Conservation (phyloP, 148 eudicot genomes). For the Linanthus parryae region DNA sequence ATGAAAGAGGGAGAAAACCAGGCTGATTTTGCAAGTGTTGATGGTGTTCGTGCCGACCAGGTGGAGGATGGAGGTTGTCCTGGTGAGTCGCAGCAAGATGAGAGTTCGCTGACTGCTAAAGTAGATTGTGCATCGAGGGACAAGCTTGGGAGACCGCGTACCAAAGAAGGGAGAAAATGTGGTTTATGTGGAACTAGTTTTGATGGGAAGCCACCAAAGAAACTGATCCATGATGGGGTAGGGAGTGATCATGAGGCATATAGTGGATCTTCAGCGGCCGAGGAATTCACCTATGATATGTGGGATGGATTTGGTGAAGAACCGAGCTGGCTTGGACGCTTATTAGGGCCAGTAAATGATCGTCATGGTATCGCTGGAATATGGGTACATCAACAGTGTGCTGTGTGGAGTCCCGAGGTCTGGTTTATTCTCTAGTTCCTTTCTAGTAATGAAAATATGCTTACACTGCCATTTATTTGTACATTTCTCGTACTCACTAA, state of each 20-base stretch:
- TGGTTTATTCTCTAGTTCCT: conserved; percentile 13
- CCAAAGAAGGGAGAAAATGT: conserved; percentile 80
- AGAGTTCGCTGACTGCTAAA: conserved; percentile 23
- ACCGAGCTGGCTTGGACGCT: conserved; percentile 90
- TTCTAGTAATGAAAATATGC: no score
- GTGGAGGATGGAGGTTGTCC: conserved; percentile 19
- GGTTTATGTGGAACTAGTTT: conserved; percentile 87
- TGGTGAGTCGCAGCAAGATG: conserved; percentile 25
- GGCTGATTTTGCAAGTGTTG: conserved; percentile 17
- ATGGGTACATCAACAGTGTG: conserved; percentile 98
- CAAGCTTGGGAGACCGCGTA: conserved; percentile 26
- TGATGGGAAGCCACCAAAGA: conserved; percentile 92
- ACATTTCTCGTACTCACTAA: no score
- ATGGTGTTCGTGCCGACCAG: conserved; percentile 14
- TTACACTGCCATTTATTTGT: no score
- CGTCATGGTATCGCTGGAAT: conserved; percentile 92
- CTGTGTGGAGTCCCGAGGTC: conserved; percentile 99
- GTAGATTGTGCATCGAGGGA: conserved; percentile 15
- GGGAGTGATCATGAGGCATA: conserved; percentile 85
- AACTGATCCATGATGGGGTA: conserved; percentile 47
- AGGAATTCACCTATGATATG: conserved; percentile 67
- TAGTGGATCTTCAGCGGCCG: conserved; percentile 83
- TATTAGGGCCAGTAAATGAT: conserved; percentile 90
- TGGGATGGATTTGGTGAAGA: conserved; percentile 98
- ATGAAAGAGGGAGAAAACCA: conserved; percentile 25